Conservation (phyloP, 192 early-diverging fungal genomes). For the Mortierella claussenii region DNA sequence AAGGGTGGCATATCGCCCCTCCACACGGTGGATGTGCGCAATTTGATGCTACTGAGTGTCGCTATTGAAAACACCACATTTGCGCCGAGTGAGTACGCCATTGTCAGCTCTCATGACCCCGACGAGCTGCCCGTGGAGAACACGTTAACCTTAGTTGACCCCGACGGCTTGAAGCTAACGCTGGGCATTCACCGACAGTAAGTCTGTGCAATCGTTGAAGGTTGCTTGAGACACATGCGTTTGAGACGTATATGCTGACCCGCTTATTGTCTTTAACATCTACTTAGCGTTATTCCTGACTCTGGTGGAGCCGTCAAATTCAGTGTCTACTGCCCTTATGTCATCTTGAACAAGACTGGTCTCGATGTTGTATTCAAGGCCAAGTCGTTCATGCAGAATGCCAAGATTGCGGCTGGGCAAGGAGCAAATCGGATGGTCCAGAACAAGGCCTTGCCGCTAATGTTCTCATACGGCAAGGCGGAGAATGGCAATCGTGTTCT, state of each 20-base stretch:
- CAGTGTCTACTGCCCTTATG: slow-evolving; percentile 93
- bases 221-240: too few species aligned
- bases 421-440: slow-evolving; percentile 41
- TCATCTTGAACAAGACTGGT: slow-evolving; percentile 94
- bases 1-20: slow-evolving; percentile 80
- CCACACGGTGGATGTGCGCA: slow-evolving; percentile 86
- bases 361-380: slow-evolving; percentile 80
- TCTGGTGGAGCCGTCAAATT: slow-evolving; percentile 82
- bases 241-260: too few species aligned
- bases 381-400: slow-evolving; percentile 82
- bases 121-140: slow-evolving; percentile 85
- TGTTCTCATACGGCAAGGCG: slow-evolving; percentile 93
- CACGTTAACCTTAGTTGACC: slow-evolving; percentile 73
- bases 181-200: slow-evolving; percentile 71
- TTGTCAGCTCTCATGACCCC: slow-evolving; percentile 84
- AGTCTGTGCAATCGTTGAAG: too few species aligned
- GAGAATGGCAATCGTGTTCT: slow-evolving; percentile 87
- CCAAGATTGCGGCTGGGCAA: slow-evolving; percentile 79
- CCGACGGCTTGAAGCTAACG: slow-evolving; percentile 68
- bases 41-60: slow-evolving; percentile 81
- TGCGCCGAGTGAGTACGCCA: slow-evolving; percentile 79
- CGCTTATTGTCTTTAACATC: not conserved
- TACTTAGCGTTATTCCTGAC: slow-evolving; percentile 66
- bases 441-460: slow-evolving; percentile 74
- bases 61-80: slow-evolving; percentile 83